phyloP scores from a whole-genome alignment of 108 stramenopile species.

The Discostella stelligeroides region DNA sequence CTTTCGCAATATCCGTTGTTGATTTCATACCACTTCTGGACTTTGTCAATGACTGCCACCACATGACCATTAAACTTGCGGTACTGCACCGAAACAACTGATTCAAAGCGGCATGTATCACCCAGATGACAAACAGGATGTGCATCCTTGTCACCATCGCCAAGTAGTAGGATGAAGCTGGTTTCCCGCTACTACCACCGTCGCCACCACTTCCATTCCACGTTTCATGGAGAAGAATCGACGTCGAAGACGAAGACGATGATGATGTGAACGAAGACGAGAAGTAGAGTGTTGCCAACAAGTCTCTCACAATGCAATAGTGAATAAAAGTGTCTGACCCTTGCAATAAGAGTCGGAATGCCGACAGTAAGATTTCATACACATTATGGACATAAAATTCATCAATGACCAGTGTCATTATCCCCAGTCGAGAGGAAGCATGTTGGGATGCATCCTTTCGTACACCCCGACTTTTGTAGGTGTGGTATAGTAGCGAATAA shows the following conservation, averaged over 20 bases:
- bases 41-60: conserved; percentile 36
- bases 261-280: background rate
- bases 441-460: conserved; percentile 45
- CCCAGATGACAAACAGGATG: conserved; percentile 48
- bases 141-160: conserved; percentile 22
- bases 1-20: background rate
- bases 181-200: too few species aligned
- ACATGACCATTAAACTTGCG: conserved; percentile 48
- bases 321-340: conserved; percentile 55
- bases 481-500: conserved; percentile 55
- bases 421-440: conserved; percentile 47
- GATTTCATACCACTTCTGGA: background rate
- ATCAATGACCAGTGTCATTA: conserved; percentile 59
- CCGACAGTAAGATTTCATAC: conserved; percentile 20
- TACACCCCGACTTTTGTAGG: conserved; percentile 56
- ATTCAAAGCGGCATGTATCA: conserved; percentile 59
- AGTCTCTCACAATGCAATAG: conserved; percentile 44
- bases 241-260: background rate
- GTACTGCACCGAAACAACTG: conserved; percentile 60
- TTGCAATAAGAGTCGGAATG: conserved; percentile 49
- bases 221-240: background rate
- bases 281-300: conserved; percentile 13
- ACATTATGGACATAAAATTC: conserved; percentile 47
- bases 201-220: too few species aligned
- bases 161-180: background rate